Conservation (phyloP, 2,329 filamentous ascomycete genomes). For the Cladosporium sp. region DNA sequence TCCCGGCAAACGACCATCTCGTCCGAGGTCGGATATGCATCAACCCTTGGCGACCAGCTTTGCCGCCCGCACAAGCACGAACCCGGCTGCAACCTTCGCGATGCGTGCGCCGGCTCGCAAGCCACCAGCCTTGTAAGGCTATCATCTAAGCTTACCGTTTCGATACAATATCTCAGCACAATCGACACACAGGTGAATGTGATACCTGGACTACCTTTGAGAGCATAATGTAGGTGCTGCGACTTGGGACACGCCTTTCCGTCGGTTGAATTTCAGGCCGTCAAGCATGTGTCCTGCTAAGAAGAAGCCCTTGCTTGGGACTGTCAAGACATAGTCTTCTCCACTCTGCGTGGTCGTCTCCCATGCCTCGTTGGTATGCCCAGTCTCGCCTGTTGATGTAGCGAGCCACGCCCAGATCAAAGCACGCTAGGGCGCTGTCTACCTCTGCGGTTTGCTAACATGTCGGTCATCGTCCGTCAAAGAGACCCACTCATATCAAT, state of each 20-base stretch:
- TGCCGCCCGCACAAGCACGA: background rate
- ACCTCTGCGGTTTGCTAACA: background rate
- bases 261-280: background rate
- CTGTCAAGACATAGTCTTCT: background rate
- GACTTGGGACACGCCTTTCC: background rate
- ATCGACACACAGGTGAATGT: background rate
- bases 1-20: background rate
- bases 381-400: background rate
- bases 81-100: background rate
- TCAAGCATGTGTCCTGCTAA: background rate
- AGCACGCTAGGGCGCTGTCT: background rate
- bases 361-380: background rate
- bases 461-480: background rate
- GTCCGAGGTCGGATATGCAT: background rate
- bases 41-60: background rate
- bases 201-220: background rate
- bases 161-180: background rate
- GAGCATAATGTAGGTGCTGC: background rate
- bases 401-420: background rate
- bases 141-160: background rate
- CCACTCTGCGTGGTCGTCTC: background rate
- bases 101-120: background rate
- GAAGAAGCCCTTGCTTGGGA: background rate
- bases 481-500: background rate
- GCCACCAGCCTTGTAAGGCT: slow-evolving; percentile 1